These are phyloP conservation scores for Artemisia annua DNA, from an alignment of 129 eudicot species.

Conservation along the genomic window DNA sequence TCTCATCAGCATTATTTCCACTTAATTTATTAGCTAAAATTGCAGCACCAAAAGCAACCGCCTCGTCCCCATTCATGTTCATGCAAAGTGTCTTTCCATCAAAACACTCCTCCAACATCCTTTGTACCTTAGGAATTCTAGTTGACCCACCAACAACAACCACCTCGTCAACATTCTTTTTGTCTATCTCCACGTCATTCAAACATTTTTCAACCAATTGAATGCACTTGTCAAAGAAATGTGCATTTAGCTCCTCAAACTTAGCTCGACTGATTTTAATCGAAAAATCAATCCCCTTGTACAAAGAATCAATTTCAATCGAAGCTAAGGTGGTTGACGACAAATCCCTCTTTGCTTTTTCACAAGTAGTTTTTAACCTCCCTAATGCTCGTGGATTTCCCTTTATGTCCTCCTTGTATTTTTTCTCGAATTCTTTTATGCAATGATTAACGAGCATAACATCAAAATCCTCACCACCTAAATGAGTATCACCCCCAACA, in stretches of 20 bases:
- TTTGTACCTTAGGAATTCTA: background rate
- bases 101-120: background rate
- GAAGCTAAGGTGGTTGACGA: background rate
- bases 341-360: background rate
- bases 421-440: background rate
- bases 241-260: background rate
- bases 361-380: background rate
- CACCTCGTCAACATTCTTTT: background rate
- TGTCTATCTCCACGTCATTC: background rate
- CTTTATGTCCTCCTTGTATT: background rate
- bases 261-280: background rate
- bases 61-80: slow-evolving; percentile 1
- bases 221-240: background rate
- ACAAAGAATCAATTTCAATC: background rate
- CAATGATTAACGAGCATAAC: background rate
- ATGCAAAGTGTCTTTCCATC: background rate
- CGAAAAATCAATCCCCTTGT: background rate
- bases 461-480: slow-evolving; percentile 1
- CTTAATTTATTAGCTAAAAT: background rate
- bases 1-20: background rate
- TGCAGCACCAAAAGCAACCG: slow-evolving; percentile 15
- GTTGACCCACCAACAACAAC: background rate
- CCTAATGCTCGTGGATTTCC: background rate
- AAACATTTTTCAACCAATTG: background rate
- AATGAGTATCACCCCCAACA: background rate